Percentiles rank a stretch among this genome's conserved stretches.
Evolutionary conservation across 495 filamentous ascomycete species (phyloP).

Genomic region (Penicillium goetzii): DNA sequence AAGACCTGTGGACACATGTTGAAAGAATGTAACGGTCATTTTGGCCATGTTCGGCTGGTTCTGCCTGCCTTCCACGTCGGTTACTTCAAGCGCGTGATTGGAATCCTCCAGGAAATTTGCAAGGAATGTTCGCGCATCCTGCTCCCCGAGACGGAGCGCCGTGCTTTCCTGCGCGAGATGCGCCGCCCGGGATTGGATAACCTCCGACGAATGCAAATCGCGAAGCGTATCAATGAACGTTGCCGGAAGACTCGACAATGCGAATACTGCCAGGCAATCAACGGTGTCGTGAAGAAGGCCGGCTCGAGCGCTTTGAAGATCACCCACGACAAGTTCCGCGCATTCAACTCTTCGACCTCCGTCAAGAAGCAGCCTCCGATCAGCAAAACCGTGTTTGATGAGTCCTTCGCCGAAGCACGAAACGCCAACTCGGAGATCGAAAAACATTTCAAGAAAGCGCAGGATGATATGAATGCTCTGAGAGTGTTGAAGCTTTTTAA

Average conservation of each 20-base stretch:
- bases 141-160: constrained; percentile 73
- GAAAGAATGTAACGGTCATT: constrained; percentile 88
- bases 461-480: constrained; percentile 92
- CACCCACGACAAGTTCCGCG: constrained; percentile 87
- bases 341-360: constrained; percentile 83
- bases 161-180: constrained; percentile 73
- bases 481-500: constrained; percentile 89
- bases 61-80: constrained; percentile 94
- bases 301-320: constrained; percentile 80
- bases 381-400: constrained; percentile 80
- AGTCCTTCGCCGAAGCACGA: constrained; percentile 77
- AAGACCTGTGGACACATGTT: constrained; percentile 79
- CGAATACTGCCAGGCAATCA: constrained; percentile 72
- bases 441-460: constrained; percentile 83
- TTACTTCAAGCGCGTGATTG: constrained; percentile 88
- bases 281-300: constrained; percentile 87
- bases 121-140: constrained; percentile 74
- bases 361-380: constrained; percentile 78
- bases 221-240: constrained; percentile 84
- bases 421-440: constrained; percentile 79
- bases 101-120: constrained; percentile 90
- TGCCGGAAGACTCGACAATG: constrained; percentile 84
- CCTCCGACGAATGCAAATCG: constrained; percentile 72
- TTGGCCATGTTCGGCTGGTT: constrained; percentile 86
- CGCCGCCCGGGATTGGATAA: constrained; percentile 85